Base-by-base conservation (phyloP, 2,329 filamentous ascomycete genomes). In the Sporothrix luriei region DNA sequence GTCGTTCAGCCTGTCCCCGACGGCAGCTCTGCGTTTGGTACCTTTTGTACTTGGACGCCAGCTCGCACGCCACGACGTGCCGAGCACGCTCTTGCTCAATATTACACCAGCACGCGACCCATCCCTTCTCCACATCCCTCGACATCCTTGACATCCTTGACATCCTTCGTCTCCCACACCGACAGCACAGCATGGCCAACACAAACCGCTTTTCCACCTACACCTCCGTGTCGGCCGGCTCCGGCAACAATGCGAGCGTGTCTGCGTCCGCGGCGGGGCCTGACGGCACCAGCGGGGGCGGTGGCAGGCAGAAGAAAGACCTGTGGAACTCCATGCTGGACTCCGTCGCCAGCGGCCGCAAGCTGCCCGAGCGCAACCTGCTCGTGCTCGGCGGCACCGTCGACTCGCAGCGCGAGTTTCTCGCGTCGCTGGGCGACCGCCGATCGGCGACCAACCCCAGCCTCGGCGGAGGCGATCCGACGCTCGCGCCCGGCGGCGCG, bases 251-350 rank as follows among this genome's bases (percentile, higher is more conserved):
- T 73, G 85, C 87, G 81, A 68, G 65, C 29, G 52, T 40, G 24
- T 68, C 51, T 43, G 66, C 57, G 9, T 67, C 65, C 9, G 64
- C 46, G 9, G 62, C 43, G 11, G 46, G 40, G 33, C n/a, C 46
- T 48, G 86, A 83, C 79, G 90, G 51, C 14, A 69, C 54, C 65
- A 54, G 26, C 9, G 54, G 46, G 24, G 14, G 68, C 61, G 66
- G 48, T 19, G 52, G 61, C 65, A 90, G 91, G 75, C 90, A 90
- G 73, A 94, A 92, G 82, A 92, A 92, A 80, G 92, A 97, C 78
- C 90, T 97, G 80, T 97, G 94, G 94, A 94, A 91, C 72, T 93
- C 92, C 57, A 92, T 97, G 91, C 85, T 97, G 74, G 92, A 96
- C 79, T 90, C 88, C 68, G 94, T 95, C 75, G 93, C 94, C 75